Base-by-base conservation (phyloP, 2,329 filamentous ascomycete species). In the Calonectria ilicicola region DNA sequence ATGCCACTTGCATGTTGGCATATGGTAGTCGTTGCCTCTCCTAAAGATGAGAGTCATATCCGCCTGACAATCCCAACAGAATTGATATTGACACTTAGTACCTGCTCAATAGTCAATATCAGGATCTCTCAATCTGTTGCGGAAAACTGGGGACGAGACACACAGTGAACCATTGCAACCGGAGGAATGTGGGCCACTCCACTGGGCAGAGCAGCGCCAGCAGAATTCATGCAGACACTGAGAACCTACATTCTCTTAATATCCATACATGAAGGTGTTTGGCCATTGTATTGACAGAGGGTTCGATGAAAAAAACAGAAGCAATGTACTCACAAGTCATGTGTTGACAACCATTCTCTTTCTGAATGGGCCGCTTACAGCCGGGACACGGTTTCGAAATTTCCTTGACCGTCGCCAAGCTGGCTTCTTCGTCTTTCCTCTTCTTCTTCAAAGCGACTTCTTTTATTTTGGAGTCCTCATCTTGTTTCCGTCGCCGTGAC, bases 351-450 rank as follows among this genome's bases (percentile, higher is more conserved):
- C 42, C 60, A 9, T 64, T 26, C n/a, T 47, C 27, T 26, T 64
- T 64, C 60, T 64, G 26, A 17, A 64, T 64, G 26, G 60, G 60
- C 15, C 60, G 38, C 21, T 17, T 26, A 46, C 60, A 64, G 60
- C 60, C 9, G 7, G 60, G 60, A 29, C 60, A 64, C 23, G 60
- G 60, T 40, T 64, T 64, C 14, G 60, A 64, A 23, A 64, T 64
- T 6, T 32, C 2, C 42, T 42, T n/a, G 12, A 64, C 32, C 3
- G 23, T 64, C 4, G 40, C 60, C 27, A 47, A 32, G 17, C 60
- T 47, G 17, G 60, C 40, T 29, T 44, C 26, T 27, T 64, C 60
- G 32, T 8, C 10, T n/a, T 63, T 21, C 23, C 46, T 12, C 23
- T 63, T 12, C 6, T 27, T 63, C 35, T 29, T 63, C 12, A 63